A percentile compares a stretch with the other conserved stretches of the same genome.
phyloP scores from a whole-genome alignment of 371 early-diverging fungal genomes.

The Capniomyces stellatus region DNA sequence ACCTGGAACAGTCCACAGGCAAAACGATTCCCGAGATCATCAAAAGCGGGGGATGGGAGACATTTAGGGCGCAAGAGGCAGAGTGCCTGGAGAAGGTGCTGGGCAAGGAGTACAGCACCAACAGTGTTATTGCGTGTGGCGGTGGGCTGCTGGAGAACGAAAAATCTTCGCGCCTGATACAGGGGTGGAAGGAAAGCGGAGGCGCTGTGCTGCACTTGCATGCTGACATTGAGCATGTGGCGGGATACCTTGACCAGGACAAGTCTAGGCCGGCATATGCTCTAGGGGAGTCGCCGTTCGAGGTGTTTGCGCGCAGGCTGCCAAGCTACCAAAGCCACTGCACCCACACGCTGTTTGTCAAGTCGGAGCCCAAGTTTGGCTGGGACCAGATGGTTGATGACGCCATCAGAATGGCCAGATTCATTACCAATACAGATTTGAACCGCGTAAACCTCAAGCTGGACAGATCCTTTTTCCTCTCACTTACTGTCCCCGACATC shows the following conservation, averaged over 20 bases:
- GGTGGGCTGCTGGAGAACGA: conserved; percentile 86
- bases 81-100: conserved; percentile 36
- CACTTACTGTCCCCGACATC: conserved; percentile 65
- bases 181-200: conserved; percentile 31
- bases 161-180: conserved; percentile 40
- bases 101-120: conserved; percentile 25
- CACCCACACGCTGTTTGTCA: conserved; percentile 49
- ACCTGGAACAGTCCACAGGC: conserved; percentile 46
- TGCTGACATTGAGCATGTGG: conserved; percentile 63
- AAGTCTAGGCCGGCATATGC: conserved; percentile 67
- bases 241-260: conserved; percentile 56
- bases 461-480: conserved; percentile 60
- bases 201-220: conserved; percentile 62
- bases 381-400: conserved; percentile 52
- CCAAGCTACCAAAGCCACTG: conserved; percentile 61
- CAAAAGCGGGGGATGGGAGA: conserved; percentile 64
- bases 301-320: conserved; percentile 62
- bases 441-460: conserved; percentile 29
- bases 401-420: conserved; percentile 40
- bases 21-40: conserved; percentile 63
- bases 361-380: conserved; percentile 17
- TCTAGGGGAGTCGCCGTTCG: conserved; percentile 44
- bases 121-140: conserved; percentile 74
- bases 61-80: conserved; percentile 68
- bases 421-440: conserved; percentile 32